Percentiles rank a stretch among this genome's conserved stretches.
Evolutionary conservation across 1,284 basidiomycete genomes (phyloP).

Genomic region (Puccinia polysora): DNA sequence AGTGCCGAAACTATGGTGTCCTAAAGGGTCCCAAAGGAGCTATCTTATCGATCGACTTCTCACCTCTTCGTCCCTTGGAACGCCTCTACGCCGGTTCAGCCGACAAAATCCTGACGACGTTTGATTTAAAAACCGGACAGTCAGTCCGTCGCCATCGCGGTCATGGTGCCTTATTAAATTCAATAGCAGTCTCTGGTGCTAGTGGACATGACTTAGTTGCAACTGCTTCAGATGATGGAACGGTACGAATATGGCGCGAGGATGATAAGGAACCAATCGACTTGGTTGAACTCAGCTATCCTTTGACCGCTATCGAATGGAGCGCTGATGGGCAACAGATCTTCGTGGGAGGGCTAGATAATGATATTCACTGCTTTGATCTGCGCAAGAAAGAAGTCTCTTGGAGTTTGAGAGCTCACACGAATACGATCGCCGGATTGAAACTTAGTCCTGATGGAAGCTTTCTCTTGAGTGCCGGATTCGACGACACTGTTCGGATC

Average conservation of each 20-base stretch:
- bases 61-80: slow-evolving; percentile 48
- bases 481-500: slow-evolving; percentile 51
- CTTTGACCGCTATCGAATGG: slow-evolving; percentile 52
- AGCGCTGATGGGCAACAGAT: slow-evolving; percentile 51
- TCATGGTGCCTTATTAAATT: slow-evolving; percentile 51
- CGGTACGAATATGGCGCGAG: slow-evolving; percentile 51
- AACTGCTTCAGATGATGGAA: slow-evolving; percentile 51
- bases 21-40: slow-evolving; percentile 43
- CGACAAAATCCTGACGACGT: slow-evolving; percentile 51
- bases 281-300: slow-evolving; percentile 50
- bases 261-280: slow-evolving; percentile 49
- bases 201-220: slow-evolving; percentile 48
- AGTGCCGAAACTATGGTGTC: slow-evolving; percentile 45
- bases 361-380: slow-evolving; percentile 49
- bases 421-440: slow-evolving; percentile 45
- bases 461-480: slow-evolving; percentile 49
- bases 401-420: slow-evolving; percentile 30
- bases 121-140: slow-evolving; percentile 48
- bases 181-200: slow-evolving; percentile 48
- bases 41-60: slow-evolving; percentile 43
- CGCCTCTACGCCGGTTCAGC: slow-evolving; percentile 48
- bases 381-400: slow-evolving; percentile 37
- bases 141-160: slow-evolving; percentile 50
- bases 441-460: slow-evolving; percentile 51
- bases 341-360: slow-evolving; percentile 52